Percentiles rank a stretch among this genome's conserved stretches.
Evolutionary conservation across 768 basidiomycete species (phyloP).

Genomic region (Calocybe gangraenosa): DNA sequence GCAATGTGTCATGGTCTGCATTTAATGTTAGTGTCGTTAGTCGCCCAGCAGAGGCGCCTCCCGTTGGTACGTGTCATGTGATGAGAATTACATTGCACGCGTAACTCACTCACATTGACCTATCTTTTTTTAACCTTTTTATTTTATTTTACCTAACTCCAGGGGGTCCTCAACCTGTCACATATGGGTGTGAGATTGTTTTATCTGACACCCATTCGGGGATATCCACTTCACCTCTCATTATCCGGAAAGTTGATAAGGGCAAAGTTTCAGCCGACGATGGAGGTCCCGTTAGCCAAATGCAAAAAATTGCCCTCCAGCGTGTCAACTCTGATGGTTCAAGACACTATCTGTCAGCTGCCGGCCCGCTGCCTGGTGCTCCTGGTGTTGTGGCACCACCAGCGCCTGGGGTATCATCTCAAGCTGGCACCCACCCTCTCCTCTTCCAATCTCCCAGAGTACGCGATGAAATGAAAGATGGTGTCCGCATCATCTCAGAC

Average conservation of each 20-base stretch:
- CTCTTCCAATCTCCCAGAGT: constrained; percentile 77
- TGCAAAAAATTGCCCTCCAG: constrained; percentile 94
- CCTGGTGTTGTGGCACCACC: constrained; percentile 63
- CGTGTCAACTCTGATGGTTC: constrained; percentile 78
- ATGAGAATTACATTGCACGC: constrained; percentile 31
- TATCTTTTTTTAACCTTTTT: constrained; percentile 15
- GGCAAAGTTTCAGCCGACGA: constrained; percentile 83
- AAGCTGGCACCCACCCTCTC: constrained; percentile 77
- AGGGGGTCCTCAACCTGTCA: constrained; percentile 79
- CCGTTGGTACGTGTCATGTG: constrained; percentile 66
- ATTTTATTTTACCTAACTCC: too few species aligned
- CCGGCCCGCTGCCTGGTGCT: constrained; percentile 79
- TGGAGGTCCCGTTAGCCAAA: constrained; percentile 90
- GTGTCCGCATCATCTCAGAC: constrained; percentile 69
- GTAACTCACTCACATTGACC: constrained; percentile 33
- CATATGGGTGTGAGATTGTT: constrained; percentile 87
- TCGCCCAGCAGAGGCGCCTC: constrained; percentile 59
- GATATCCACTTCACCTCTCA: constrained; percentile 78
- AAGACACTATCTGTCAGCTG: constrained; percentile 85
- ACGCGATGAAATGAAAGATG: constrained; percentile 80
- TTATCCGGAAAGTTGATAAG: constrained; percentile 92
- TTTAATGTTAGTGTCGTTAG: constrained; percentile 91
- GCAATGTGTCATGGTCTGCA: constrained; percentile 89
- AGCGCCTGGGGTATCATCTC: constrained; percentile 70
- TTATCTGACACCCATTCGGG: constrained; percentile 83